These are phyloP conservation scores for Clonostachys rhizophaga DNA, from an alignment of 2,329 filamentous ascomycete species.

Conservation along the genomic window DNA sequence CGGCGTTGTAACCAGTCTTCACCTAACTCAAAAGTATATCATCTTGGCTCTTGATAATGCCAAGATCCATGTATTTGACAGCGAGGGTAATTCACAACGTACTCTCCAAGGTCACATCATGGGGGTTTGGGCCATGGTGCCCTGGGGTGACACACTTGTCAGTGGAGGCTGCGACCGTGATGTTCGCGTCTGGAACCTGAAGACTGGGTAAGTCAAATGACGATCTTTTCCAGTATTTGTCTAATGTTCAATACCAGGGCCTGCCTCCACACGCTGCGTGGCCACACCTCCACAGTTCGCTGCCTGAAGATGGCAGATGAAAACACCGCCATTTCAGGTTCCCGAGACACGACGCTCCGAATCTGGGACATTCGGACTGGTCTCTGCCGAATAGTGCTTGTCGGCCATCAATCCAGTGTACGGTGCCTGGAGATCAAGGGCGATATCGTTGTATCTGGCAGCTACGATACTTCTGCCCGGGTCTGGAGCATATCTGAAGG, in stretches of 20 bases:
- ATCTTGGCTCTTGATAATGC: conserved; percentile 97
- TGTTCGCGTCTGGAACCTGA: conserved; percentile 94
- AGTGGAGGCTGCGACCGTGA: conserved; percentile 96
- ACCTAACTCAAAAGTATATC: conserved; percentile 93
- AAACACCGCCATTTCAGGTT: conserved; percentile 93
- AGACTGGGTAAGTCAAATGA: conserved; percentile 63
- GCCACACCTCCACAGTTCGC: conserved; percentile 93
- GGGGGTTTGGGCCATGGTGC: conserved; percentile 99
- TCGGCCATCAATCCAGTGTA: conserved; percentile 93
- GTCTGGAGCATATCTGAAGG: conserved; percentile 98
- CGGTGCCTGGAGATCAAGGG: conserved; percentile 93
- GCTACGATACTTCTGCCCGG: conserved; percentile 93
- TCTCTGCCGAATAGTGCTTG: conserved; percentile 83
- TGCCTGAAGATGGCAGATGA: conserved; percentile 97
- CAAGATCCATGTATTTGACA: conserved; percentile 97
- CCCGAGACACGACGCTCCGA: conserved; percentile 86
- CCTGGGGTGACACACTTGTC: conserved; percentile 91
- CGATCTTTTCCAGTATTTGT: not conserved
- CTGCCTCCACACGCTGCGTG: conserved; percentile 78
- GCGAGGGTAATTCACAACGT: conserved; percentile 80
- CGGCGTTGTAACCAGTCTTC: conserved; percentile 92
- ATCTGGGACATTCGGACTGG: conserved; percentile 93
- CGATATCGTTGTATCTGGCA: conserved; percentile 95
- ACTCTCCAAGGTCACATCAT: conserved; percentile 94
- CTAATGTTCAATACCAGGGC: conserved; percentile 40